These are phyloP conservation scores for Vaccinium corymbosum DNA, from an alignment of 148 eudicot species.

Conservation along the genomic window DNA sequence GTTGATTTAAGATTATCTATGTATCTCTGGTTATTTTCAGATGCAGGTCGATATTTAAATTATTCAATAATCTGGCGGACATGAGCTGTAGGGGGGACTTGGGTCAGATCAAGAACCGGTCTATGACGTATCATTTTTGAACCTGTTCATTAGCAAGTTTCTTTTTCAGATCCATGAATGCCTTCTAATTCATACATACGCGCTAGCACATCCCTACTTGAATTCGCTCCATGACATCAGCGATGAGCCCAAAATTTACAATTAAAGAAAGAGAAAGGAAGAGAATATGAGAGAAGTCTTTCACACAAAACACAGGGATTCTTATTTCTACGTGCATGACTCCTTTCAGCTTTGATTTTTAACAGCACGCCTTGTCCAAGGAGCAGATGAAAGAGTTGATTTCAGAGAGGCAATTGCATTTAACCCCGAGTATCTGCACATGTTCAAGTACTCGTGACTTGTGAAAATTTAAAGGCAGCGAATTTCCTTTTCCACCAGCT, in stretches of 20 bases:
- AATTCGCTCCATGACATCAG: slow-evolving; percentile 16
- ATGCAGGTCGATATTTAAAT: not conserved
- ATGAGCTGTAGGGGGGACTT: not conserved
- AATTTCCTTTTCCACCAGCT: too few relatives aligned
- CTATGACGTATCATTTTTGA: not conserved
- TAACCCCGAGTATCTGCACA: slow-evolving; percentile 72
- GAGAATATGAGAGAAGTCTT: too few relatives aligned
- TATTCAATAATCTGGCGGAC: not conserved
- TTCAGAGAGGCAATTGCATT: slow-evolving; percentile 83
- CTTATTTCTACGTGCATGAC: not conserved
- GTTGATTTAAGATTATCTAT: not conserved
- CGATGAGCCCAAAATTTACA: not conserved
- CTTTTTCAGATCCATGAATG: not conserved
- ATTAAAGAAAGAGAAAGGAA: too few relatives aligned
- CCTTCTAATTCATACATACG: slow-evolving; percentile 20
- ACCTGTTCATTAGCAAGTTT: not conserved
- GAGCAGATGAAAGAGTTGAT: slow-evolving; percentile 95
- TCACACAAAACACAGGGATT: too few relatives aligned
- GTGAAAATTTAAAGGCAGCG: too few relatives aligned
- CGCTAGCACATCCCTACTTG: slow-evolving; percentile 87
- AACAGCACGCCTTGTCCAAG: slow-evolving; percentile 77
- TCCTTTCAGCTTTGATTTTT: slow-evolving; percentile 49
- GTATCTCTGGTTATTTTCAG: not conserved
- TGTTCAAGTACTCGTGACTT: not conserved
- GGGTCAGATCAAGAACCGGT: not conserved